Evolutionary conservation across 2,329 filamentous ascomycete genomes (phyloP).

Genomic region (Colletotrichum noveboracense): DNA sequence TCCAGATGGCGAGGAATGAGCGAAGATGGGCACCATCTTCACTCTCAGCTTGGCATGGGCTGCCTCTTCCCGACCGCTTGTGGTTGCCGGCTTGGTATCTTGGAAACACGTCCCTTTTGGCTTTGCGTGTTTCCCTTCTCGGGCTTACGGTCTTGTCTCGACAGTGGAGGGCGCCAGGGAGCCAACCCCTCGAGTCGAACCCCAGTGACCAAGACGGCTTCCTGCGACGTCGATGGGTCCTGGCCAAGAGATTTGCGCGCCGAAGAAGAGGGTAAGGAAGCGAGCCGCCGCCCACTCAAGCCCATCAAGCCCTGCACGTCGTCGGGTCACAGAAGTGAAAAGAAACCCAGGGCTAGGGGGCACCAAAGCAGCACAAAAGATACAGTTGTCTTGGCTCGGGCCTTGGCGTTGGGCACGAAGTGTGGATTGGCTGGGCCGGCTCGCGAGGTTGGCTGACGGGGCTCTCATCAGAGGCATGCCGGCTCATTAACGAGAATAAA

Average conservation of each 20-base stretch:
- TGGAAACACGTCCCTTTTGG: neutral
- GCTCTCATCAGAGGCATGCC: neutral
- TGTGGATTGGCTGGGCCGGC: constrained; percentile 12
- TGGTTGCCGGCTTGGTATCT: constrained; percentile 21
- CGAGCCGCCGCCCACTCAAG: neutral
- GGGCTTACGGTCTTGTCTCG: neutral
- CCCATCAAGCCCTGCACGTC: neutral
- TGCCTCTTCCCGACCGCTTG: constrained; percentile 21
- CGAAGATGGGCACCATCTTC: neutral
- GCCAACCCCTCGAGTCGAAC: neutral
- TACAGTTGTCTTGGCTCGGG: constrained; percentile 3
- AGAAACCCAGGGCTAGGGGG: neutral
- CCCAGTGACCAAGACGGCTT: constrained; percentile 8
- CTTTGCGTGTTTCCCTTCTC: neutral
- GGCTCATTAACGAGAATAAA: constrained; percentile 14
- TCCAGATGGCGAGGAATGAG: constrained; percentile 1
- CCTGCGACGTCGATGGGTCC: constrained; percentile 9
- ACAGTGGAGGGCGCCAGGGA: neutral
- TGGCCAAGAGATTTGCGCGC: constrained; percentile 17
- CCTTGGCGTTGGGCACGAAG: constrained; percentile 18
- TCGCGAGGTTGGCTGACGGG: neutral
- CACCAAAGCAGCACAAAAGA: neutral
- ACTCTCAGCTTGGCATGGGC: constrained; percentile 16
- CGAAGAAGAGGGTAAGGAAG: neutral
- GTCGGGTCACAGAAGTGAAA: neutral